Evolutionary conservation across 345 rosid genomes (phyloP).

Genomic region (Iberis pinnata): DNA sequence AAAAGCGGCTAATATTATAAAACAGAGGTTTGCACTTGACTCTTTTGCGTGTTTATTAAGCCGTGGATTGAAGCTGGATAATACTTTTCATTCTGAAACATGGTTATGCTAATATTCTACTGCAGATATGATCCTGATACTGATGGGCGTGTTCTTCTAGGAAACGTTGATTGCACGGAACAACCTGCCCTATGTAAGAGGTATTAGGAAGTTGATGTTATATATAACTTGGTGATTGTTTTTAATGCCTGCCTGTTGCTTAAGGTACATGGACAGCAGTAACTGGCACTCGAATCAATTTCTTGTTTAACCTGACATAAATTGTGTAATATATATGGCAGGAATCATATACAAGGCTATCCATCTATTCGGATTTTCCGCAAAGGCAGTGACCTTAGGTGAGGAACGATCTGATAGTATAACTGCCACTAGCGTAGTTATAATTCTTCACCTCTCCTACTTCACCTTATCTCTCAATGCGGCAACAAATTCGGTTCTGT

Average conservation of each 20-base stretch:
- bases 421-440: constrained; percentile 6
- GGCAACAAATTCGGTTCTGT: neutral
- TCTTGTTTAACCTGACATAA: constrained; percentile 2
- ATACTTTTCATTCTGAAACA: constrained; percentile 6
- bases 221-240: constrained; percentile 9
- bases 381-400: constrained; percentile 90
- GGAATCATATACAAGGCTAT: constrained; percentile 94
- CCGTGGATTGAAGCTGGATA: neutral
- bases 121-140: constrained; percentile 84
- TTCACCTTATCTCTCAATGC: constrained; percentile 5
- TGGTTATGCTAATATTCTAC: constrained; percentile 14
- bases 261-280: constrained; percentile 5
- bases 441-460: neutral
- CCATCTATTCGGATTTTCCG: constrained; percentile 98
- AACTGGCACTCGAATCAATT: neutral
- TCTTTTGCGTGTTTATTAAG: constrained; percentile 8
- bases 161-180: constrained; percentile 78
- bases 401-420: constrained; percentile 23
- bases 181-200: constrained; percentile 72
- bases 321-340: constrained; percentile 29
- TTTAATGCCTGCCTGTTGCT: constrained; percentile 7
- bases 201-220: constrained; percentile 34
- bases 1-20: constrained; percentile 73
- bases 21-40: constrained; percentile 52
- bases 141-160: constrained; percentile 92